These are phyloP conservation scores for Aegilops sharonensis DNA, from an alignment of 176 grass and related monocot species.

Conservation along the genomic window DNA sequence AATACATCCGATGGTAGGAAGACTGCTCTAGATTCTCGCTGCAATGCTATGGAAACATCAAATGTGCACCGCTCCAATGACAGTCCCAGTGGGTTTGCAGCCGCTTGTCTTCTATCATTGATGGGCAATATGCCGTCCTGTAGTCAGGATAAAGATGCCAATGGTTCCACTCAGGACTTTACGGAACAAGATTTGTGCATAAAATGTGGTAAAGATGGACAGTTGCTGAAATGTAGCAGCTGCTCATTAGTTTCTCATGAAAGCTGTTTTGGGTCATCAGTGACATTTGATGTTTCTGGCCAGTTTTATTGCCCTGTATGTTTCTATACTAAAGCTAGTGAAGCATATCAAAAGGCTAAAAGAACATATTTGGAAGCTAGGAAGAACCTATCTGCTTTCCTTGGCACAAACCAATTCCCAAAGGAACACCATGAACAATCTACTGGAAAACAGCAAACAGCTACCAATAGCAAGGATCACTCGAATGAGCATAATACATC, in stretches of 20 bases:
- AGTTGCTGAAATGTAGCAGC: conserved; percentile 45
- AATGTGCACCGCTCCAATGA: conserved; percentile 18
- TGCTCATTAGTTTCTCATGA: conserved; percentile 21
- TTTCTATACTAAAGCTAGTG: conserved; percentile 33
- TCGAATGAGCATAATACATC: not conserved
- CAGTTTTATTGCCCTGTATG: conserved; percentile 48
- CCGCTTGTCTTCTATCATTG: conserved; percentile 22
- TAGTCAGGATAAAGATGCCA: conserved; percentile 14
- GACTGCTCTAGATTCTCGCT: not conserved
- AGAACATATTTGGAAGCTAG: conserved; percentile 35
- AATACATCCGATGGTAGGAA: not conserved
- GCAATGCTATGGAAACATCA: conserved; percentile 22
- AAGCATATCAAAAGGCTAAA: conserved; percentile 42
- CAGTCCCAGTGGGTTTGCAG: conserved; percentile 22
- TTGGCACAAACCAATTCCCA: not conserved
- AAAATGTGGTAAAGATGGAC: conserved; percentile 44
- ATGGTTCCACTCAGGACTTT: conserved; percentile 1
- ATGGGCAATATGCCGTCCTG: not conserved
- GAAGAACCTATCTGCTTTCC: conserved; percentile 26
- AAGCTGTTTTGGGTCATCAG: not conserved
- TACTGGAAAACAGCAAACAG: conserved; percentile 13
- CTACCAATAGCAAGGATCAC: not conserved
- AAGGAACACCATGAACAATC: conserved; percentile 3
- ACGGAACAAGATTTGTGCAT: conserved; percentile 48
- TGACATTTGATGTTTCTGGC: conserved; percentile 3